phyloP scores from a whole-genome alignment of 2,329 filamentous ascomycete genomes.

The Hypoxylon rubiginosum region DNA sequence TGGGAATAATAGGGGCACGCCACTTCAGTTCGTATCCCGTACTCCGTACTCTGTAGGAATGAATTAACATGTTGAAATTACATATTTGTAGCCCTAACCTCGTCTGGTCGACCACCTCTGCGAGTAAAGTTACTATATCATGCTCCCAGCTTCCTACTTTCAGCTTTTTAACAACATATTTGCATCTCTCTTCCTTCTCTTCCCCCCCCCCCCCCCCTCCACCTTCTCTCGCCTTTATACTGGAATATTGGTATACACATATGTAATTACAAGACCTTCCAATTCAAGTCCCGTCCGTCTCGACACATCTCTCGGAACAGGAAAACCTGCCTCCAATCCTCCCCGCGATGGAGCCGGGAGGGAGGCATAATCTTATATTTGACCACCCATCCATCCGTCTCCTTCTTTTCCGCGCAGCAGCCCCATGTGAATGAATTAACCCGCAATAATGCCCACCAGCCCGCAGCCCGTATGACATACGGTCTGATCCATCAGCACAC shows the following conservation, averaged over 20 bases:
- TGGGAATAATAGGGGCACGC: not conserved
- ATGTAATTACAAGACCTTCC: not conserved
- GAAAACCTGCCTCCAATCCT: not conserved
- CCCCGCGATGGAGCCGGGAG: not conserved
- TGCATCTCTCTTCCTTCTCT: not conserved
- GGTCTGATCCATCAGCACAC: slow-evolving; percentile 70
- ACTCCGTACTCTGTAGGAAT: not conserved
- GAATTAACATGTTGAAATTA: not conserved
- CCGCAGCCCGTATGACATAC: too few species aligned
- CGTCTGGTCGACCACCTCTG: not conserved
- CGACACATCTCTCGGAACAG: not conserved
- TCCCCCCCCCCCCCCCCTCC: too few species aligned
- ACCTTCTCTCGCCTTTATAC: slow-evolving; percentile 3
- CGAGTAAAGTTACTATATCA: not conserved
- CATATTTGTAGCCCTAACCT: not conserved
- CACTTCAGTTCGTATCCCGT: not conserved
- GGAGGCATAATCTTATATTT: not conserved
- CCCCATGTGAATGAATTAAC: too few species aligned
- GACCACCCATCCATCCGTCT: not conserved
- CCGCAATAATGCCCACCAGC: not conserved
- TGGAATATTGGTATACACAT: slow-evolving; percentile 2
- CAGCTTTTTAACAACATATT: not conserved
- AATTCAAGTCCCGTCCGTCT: not conserved
- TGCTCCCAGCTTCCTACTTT: not conserved
- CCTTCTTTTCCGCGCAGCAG: too few species aligned